Evolutionary conservation across 2,329 filamentous ascomycete species (phyloP).

Genomic region (Chaetomium sp.): DNA sequence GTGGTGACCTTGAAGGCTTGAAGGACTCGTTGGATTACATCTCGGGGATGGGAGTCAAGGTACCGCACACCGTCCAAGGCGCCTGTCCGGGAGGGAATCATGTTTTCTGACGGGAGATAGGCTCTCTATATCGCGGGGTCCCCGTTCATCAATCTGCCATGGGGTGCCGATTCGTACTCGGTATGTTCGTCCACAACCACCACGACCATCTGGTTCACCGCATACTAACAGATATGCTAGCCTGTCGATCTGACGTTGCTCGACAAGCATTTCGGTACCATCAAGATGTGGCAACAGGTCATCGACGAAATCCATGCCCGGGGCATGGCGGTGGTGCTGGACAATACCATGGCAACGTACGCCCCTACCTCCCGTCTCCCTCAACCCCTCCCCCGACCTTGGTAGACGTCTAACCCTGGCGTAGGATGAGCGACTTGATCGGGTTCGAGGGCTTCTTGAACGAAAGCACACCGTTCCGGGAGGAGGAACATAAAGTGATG

Average conservation of each 20-base stretch:
- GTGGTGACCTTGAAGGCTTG: slow-evolving; percentile 61
- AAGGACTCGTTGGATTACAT: slow-evolving; percentile 65
- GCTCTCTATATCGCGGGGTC: slow-evolving; percentile 56
- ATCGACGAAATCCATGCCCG: slow-evolving; percentile 62
- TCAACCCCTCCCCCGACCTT: neutral
- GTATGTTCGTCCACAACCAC: slow-evolving; percentile 31
- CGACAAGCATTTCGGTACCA: slow-evolving; percentile 63
- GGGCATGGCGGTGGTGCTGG: slow-evolving; percentile 67
- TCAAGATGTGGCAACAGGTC: slow-evolving; percentile 58
- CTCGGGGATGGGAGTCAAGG: slow-evolving; percentile 64
- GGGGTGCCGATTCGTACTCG: slow-evolving; percentile 62
- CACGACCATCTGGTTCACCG: neutral
- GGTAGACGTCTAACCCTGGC: slow-evolving; percentile 16
- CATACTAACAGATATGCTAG: slow-evolving; percentile 38
- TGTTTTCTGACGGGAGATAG: slow-evolving; percentile 13
- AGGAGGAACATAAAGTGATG: slow-evolving; percentile 57
- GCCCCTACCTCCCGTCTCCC: slow-evolving; percentile 30
- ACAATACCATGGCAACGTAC: slow-evolving; percentile 66
- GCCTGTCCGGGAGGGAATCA: too few relatives aligned
- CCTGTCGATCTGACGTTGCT: slow-evolving; percentile 64
- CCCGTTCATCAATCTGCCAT: slow-evolving; percentile 65
- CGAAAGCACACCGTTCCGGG: slow-evolving; percentile 56
- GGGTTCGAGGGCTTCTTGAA: slow-evolving; percentile 65
- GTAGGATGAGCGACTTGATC: slow-evolving; percentile 61
- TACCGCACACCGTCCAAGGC: slow-evolving; percentile 1